phyloP scores from a whole-genome alignment of 805 yeast genomes.

The Cyberlindnera mrakii region DNA sequence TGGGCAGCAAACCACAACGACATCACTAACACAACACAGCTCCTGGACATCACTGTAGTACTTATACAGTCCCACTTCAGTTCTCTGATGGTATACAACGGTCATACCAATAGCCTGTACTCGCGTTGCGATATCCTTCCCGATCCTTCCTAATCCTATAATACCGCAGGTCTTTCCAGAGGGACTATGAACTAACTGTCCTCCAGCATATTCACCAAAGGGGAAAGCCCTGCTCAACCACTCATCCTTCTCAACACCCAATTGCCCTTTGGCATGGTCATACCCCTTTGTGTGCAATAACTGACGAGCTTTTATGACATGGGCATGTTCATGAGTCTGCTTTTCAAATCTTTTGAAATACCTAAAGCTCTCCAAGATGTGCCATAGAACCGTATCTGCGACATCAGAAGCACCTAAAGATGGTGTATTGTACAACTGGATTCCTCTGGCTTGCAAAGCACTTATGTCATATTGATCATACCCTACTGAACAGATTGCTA shows the following conservation, averaged over 20 bases:
- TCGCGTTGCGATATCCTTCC: conserved; percentile 45
- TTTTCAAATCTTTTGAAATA: conserved; percentile 36
- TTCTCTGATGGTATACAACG: conserved; percentile 49
- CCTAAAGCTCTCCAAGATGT: conserved; percentile 48
- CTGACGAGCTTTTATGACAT: conserved; percentile 37
- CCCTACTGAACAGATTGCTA: conserved; percentile 54
- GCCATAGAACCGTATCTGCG: conserved; percentile 57
- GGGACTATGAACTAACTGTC: conserved; percentile 34
- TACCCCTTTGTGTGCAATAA: conserved; percentile 27
- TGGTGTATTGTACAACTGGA: conserved; percentile 43
- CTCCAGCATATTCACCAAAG: conserved; percentile 34
- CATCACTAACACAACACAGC: conserved; percentile 37
- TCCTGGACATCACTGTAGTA: conserved; percentile 30
- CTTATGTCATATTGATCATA: conserved; percentile 43
- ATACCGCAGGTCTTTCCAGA: conserved; percentile 45
- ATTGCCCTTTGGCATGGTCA: conserved; percentile 25
- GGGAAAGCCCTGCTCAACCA: conserved; percentile 21
- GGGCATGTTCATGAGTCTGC: conserved; percentile 26
- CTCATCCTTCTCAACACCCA: conserved; percentile 22
- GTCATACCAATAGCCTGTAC: conserved; percentile 51
- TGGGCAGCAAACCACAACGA: conserved; percentile 52
- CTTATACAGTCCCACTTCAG: conserved; percentile 27
- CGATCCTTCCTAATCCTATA: conserved; percentile 59
- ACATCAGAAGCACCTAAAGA: conserved; percentile 51
- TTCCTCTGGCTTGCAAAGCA: conserved; percentile 32